Conservation (phyloP, 345 rosid genomes). For the Hibiscus tridactylites region DNA sequence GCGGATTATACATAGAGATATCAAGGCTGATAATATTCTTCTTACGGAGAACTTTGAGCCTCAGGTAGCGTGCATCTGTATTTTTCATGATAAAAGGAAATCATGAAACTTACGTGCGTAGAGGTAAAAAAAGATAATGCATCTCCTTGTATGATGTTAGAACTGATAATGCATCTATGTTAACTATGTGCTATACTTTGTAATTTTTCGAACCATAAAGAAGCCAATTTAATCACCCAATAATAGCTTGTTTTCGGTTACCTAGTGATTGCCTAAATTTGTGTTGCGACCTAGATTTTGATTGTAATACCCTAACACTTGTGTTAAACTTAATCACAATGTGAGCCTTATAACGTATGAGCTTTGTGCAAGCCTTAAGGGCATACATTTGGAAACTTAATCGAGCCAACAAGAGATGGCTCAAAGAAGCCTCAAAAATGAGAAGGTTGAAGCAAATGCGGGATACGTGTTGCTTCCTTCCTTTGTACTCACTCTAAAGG, state of each 20-base stretch:
- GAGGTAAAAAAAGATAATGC: background rate
- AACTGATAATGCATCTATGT: background rate
- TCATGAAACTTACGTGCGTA: background rate
- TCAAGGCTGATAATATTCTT: conserved; percentile 87
- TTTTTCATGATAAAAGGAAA: background rate
- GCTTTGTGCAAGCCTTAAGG: background rate
- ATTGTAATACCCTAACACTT: background rate
- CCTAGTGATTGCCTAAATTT: background rate
- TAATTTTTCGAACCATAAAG: background rate
- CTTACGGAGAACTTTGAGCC: conserved; percentile 83
- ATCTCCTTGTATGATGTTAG: background rate
- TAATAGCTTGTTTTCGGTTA: background rate
- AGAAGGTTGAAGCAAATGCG: background rate
- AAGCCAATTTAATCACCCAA: background rate
- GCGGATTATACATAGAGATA: conserved; percentile 92
- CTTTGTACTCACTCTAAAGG: background rate
- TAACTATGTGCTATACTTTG: background rate
- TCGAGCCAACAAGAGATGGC: background rate
- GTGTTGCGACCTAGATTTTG: background rate
- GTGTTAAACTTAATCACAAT: background rate
- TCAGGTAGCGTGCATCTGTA: conserved; percentile 36
- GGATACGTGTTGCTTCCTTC: background rate
- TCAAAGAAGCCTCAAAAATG: background rate
- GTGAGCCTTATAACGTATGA: background rate
- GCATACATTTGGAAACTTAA: background rate